Evolutionary conservation across 202 grass and related monocot genomes (phyloP), one percentile per base, ranked within the genome.

Genomic region (Cymbopogon flexuosus): DNA sequence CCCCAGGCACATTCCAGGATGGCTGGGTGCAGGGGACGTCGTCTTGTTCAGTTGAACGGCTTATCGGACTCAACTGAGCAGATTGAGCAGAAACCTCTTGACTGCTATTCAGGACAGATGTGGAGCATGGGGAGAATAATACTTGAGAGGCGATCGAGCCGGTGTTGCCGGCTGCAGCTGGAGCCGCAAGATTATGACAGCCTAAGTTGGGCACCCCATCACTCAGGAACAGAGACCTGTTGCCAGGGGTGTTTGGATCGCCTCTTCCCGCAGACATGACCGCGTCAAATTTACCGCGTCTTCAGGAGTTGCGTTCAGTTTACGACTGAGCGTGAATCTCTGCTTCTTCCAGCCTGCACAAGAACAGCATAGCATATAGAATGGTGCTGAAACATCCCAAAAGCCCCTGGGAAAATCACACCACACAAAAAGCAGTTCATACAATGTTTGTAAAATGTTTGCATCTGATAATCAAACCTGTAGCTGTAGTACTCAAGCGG

Each of bases 1-100:
- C 84, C 4, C 58, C n/a, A 81, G 70, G 81, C 23, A 84, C 5
- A 83, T 73, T 77, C 62, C 41, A 42, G 57, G 77, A 54, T 36
- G 88, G 43, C 62, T 29, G 62, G 74, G 39, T 36, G 31, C 68
- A 82, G 35, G 75, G 36, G 41, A 10, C 51, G 19, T 10, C 79
- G 14, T 62, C 67, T 37, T 86, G 78, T 29, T 79, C 79, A 62
- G 49, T 19, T 45, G 68, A 6, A 3, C 52, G 18, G 79, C 34
- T 63, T 43, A 45, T 75, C 2, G 57, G 57, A 75, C 43, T 49
- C 21, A 42, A 42, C 13, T 33, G 23, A 27, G 33, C 29, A 51
- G 71, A 15, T 57, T n/a, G 74, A 75, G 33, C 21, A 57, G 61
- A 51, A 24, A 54, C 29, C 30, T 69, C 87, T 1, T 62, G 68